phyloP scores from a whole-genome alignment of 139 green algal species.

The Picochlorum sp. region DNA sequence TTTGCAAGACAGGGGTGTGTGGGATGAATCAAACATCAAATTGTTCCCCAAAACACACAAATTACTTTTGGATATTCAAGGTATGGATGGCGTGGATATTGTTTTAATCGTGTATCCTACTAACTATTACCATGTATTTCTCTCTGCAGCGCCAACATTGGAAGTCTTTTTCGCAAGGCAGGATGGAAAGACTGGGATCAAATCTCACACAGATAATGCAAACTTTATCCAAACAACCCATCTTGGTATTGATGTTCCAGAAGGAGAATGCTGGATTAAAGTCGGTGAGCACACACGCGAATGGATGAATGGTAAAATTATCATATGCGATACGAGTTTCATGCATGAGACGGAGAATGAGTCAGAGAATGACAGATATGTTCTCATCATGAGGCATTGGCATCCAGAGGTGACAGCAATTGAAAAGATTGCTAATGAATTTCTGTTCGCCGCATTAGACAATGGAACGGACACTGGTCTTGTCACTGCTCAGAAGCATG shows the following conservation, averaged over 20 bases:
- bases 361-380: conserved; percentile 26
- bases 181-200: conserved; percentile 29
- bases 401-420: conserved; percentile 34
- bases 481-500: conserved; percentile 6
- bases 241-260: conserved; percentile 32
- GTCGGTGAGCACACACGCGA: conserved; percentile 24
- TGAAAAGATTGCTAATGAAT: conserved; percentile 29
- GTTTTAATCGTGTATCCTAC: neutral
- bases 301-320: conserved; percentile 29
- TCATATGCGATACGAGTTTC: conserved; percentile 34
- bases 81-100: neutral
- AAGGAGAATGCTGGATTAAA: conserved; percentile 20
- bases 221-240: conserved; percentile 42
- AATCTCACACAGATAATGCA: conserved; percentile 31
- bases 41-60: conserved; percentile 38
- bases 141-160: conserved; percentile 18
- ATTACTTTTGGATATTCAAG: conserved; percentile 26
- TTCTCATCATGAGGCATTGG: conserved; percentile 47
- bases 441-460: conserved; percentile 39
- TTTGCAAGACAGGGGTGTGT: conserved; percentile 38
- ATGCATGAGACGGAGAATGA: conserved; percentile 40
- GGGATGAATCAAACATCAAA: conserved; percentile 21
- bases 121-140: neutral
- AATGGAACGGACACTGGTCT: conserved; percentile 3
- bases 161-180: conserved; percentile 49